Evolutionary conservation across 805 yeast genomes (phyloP).

Genomic region (Metschnikowia similis): DNA sequence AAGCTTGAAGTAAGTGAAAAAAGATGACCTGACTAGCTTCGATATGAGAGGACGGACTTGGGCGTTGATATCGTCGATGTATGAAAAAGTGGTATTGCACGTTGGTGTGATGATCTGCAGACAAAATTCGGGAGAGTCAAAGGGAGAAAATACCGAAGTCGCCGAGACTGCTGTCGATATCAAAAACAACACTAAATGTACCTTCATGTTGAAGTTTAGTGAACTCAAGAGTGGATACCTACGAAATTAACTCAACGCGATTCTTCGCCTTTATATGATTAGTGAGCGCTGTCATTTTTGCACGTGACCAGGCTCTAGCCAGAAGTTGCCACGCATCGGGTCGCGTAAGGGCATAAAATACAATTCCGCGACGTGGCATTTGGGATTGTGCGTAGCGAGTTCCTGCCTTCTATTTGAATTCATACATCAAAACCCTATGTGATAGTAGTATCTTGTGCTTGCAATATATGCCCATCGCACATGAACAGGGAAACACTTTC

Average conservation of each 20-base stretch:
- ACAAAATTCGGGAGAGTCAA: slow-evolving; percentile 42
- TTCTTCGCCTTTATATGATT: slow-evolving; percentile 3
- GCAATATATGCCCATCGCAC: too few relatives aligned
- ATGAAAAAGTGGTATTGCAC: slow-evolving; percentile 43
- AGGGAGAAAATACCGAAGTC: slow-evolving; percentile 24
- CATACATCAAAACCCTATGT: neutral
- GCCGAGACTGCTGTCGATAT: slow-evolving; percentile 6
- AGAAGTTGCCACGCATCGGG: neutral
- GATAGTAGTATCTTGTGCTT: too few relatives aligned
- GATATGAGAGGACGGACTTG: slow-evolving; percentile 46
- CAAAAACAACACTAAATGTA: slow-evolving; percentile 3
- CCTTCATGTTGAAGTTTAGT: slow-evolving; percentile 4
- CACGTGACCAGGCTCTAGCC: slow-evolving; percentile 2
- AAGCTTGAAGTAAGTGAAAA: slow-evolving; percentile 82
- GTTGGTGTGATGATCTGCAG: slow-evolving; percentile 42
- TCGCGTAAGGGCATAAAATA: neutral
- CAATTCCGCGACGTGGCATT: neutral
- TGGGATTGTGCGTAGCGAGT: neutral
- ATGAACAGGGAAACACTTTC: neutral
- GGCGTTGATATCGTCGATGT: slow-evolving; percentile 35
- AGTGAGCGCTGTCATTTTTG: neutral
- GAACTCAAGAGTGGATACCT: neutral
- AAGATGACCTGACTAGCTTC: slow-evolving; percentile 64
- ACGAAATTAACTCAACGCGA: neutral
- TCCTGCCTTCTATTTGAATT: neutral